Conservation (phyloP, 169 alveolate genomes). For the Babesia microti region DNA sequence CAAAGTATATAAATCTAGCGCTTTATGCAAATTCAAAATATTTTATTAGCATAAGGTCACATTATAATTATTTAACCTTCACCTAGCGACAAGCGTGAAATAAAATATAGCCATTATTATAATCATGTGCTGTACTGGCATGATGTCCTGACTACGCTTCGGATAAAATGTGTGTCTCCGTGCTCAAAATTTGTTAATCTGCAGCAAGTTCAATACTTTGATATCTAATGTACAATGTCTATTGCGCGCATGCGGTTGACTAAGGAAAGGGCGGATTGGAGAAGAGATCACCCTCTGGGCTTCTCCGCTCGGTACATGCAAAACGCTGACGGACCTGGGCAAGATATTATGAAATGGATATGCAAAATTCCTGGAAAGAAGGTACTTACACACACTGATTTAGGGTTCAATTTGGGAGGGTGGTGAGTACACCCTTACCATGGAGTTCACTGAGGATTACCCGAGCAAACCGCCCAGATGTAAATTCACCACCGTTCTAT, state of each 20-base stretch:
- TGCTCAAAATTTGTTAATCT: not conserved
- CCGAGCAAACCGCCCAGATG: slow-evolving; percentile 99
- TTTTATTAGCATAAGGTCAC: not conserved
- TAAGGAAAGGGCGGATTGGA: slow-evolving; percentile 90
- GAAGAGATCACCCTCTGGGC: slow-evolving; percentile 95
- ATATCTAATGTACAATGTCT: slow-evolving; percentile 45
- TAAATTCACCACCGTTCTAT: slow-evolving; percentile 87
- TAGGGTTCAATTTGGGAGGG: slow-evolving; percentile 91
- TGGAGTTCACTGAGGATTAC: slow-evolving; percentile 97
- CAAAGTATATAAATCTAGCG: not conserved
- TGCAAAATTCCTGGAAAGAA: slow-evolving; percentile 93
- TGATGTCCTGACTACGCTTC: not conserved
- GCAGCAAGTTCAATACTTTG: not conserved
- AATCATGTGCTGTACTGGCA: not conserved
- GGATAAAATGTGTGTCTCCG: not conserved
- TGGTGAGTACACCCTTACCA: slow-evolving; percentile 89
- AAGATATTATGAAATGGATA: slow-evolving; percentile 88
- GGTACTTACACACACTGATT: slow-evolving; percentile 43
- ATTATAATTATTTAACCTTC: not conserved
- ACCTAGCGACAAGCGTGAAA: not conserved
- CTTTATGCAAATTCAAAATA: not conserved
- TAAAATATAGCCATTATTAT: no score
- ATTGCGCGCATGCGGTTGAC: slow-evolving; percentile 78
- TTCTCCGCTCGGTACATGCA: slow-evolving; percentile 90
- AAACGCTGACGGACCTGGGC: slow-evolving; percentile 80